Percentiles rank a stretch among this genome's conserved stretches.
Conservation (phyloP, 2,329 filamentous ascomycete species). For the Grosmannia huntii region DNA sequence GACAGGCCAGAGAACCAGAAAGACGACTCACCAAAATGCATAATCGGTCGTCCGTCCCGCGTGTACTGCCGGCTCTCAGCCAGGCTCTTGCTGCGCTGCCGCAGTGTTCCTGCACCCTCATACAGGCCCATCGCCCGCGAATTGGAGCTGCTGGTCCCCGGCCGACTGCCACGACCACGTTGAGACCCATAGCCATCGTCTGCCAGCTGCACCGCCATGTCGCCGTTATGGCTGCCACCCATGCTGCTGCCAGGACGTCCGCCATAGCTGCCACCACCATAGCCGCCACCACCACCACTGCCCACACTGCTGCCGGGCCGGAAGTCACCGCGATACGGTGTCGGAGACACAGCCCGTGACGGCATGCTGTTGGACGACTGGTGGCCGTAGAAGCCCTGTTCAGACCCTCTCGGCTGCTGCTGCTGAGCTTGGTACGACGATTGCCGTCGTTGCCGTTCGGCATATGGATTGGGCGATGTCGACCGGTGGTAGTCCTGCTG, state of each 20-base stretch:
- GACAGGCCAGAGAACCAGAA: slow-evolving; percentile 1
- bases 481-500: slow-evolving; percentile 10
- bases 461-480: slow-evolving; percentile 47
- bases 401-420: slow-evolving; percentile 28
- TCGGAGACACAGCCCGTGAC: slow-evolving; percentile 33
- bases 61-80: slow-evolving; percentile 75
- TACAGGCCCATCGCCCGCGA: slow-evolving; percentile 43
- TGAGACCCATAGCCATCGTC: slow-evolving; percentile 48
- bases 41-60: slow-evolving; percentile 70
- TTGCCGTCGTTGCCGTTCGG: slow-evolving; percentile 20
- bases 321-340: slow-evolving; percentile 23
- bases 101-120: slow-evolving; percentile 31
- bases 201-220: slow-evolving; percentile 59
- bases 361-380: slow-evolving; percentile 36
- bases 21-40: slow-evolving; percentile 77
- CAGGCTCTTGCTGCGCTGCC: slow-evolving; percentile 67
- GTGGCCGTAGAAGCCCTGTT: slow-evolving; percentile 38
- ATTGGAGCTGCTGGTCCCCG: slow-evolving; percentile 27
- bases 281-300: slow-evolving; percentile 10
- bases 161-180: slow-evolving; percentile 34
- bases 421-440: slow-evolving; percentile 20
- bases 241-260: slow-evolving; percentile 38
- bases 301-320: slow-evolving; percentile 38
- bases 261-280: slow-evolving; percentile 14
- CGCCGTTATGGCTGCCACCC: slow-evolving; percentile 23